Conservation (phyloP, 176 grass and related monocot species). For the Cocos nucifera region DNA sequence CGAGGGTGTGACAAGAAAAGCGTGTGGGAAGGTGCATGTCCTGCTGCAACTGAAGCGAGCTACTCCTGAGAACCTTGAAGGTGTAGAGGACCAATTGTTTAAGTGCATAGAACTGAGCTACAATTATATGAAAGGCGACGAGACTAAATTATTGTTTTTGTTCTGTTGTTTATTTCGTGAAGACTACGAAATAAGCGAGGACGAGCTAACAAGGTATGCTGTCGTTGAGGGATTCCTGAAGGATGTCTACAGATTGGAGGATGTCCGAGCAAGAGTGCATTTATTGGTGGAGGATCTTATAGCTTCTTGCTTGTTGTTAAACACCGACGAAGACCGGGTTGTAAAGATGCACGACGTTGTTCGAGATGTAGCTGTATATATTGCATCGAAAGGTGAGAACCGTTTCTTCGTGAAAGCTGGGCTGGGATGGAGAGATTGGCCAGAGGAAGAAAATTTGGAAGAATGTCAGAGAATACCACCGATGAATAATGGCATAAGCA, state of each 20-base stretch:
- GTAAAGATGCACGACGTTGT: conserved; percentile 27
- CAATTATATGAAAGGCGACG: conserved; percentile 4
- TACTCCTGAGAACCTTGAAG: not conserved
- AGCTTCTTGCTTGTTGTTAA: conserved; percentile 14
- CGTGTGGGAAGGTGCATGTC: conserved; percentile 3
- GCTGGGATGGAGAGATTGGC: not conserved
- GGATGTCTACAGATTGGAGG: not conserved
- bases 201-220: conserved; percentile 7
- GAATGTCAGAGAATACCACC: conserved; percentile 14
- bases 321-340: not conserved
- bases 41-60: conserved; percentile 13
- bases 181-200: conserved; percentile 9
- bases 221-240: not conserved
- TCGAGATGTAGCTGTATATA: conserved; percentile 18
- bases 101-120: conserved; percentile 24
- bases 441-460: conserved; percentile 1
- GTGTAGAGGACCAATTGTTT: conserved; percentile 17
- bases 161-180: conserved; percentile 22
- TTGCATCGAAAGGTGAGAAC: conserved; percentile 16
- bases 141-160: conserved; percentile 17
- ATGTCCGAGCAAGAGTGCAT: no score
- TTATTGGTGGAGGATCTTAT: no score
- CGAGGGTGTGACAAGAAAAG: not conserved
- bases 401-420: conserved; percentile 7
- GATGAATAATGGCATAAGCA: conserved; percentile 1